These are phyloP conservation scores for Simplicillium sp. DNA, from an alignment of 2,329 filamentous ascomycete species.

Conservation along the genomic window DNA sequence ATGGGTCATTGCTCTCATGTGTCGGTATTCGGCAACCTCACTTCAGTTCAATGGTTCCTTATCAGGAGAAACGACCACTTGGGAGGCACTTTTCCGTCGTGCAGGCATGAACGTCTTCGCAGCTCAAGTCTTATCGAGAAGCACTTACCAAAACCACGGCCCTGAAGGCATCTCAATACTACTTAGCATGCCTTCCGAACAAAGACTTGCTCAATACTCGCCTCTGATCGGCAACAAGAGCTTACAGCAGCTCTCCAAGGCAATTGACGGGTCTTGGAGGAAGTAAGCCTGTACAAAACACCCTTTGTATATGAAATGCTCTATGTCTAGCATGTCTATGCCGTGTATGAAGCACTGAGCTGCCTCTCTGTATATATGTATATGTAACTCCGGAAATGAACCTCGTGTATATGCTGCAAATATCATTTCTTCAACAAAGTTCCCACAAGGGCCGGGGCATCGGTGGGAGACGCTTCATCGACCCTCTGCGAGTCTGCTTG, in stretches of 20 bases:
- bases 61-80: conserved; percentile 29
- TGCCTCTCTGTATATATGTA: background rate
- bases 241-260: too few relatives aligned
- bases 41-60: conserved; percentile 21
- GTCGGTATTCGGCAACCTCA: conserved; percentile 26
- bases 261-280: too few relatives aligned
- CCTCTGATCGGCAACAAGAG: background rate
- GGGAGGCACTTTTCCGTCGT: conserved; percentile 24
- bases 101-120: conserved; percentile 26
- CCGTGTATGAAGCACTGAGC: background rate
- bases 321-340: too few relatives aligned
- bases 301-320: background rate
- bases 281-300: background rate
- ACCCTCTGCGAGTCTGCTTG: conserved; percentile 32
- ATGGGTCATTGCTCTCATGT: conserved; percentile 46
- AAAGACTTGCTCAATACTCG: background rate
- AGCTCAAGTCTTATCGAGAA: conserved; percentile 18
- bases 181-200: conserved; percentile 15
- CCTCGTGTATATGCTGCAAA: background rate
- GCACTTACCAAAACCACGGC: background rate
- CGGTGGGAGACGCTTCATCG: conserved; percentile 18
- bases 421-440: conserved; percentile 31
- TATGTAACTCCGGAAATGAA: background rate
- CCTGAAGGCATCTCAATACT: conserved; percentile 6
- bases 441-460: conserved; percentile 58